Percentiles rank a stretch among this genome's conserved stretches.
These are phyloP conservation scores for Metschnikowia bowlesiae DNA, from an alignment of 805 yeast genomes.

Conservation along the genomic window DNA sequence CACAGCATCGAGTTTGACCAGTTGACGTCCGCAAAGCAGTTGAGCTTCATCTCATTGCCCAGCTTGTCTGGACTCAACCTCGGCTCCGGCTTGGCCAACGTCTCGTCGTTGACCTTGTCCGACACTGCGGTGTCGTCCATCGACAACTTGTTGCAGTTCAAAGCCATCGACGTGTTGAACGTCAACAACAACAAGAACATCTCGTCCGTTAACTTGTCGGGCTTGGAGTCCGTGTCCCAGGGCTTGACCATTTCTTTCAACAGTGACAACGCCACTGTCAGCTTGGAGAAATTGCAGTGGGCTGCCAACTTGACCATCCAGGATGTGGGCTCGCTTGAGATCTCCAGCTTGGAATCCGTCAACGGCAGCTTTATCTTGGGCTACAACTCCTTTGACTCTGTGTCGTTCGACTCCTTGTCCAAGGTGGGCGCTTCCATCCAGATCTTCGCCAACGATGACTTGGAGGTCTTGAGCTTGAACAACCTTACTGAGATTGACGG, in stretches of 20 bases:
- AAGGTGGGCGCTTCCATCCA: constrained; percentile 38
- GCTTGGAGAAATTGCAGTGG: constrained; percentile 34
- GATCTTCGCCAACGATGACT: constrained; percentile 40
- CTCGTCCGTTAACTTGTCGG: constrained; percentile 28
- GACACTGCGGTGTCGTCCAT: constrained; percentile 40
- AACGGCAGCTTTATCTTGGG: constrained; percentile 39
- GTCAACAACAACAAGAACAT: constrained; percentile 43
- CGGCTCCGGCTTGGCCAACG: constrained; percentile 33
- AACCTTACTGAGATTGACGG: constrained; percentile 36
- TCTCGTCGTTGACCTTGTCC: constrained; percentile 30
- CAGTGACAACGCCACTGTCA: constrained; percentile 26
- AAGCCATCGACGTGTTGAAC: constrained; percentile 31
- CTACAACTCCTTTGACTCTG: constrained; percentile 35
- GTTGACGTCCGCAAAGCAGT: constrained; percentile 26
- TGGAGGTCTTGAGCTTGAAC: constrained; percentile 26
- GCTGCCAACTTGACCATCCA: constrained; percentile 43
- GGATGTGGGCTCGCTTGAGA: constrained; percentile 32
- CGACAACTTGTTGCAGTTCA: constrained; percentile 27
- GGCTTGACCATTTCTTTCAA: constrained; percentile 39
- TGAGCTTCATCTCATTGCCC: constrained; percentile 39
- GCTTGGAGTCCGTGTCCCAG: constrained; percentile 30
- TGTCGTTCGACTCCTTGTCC: constrained; percentile 28
- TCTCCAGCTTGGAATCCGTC: constrained; percentile 31
- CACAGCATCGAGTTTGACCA: constrained; percentile 31
- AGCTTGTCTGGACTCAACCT: constrained; percentile 36